Evolutionary conservation across 2,329 filamentous ascomycete genomes (phyloP), one percentile per base, ranked within the genome.

Genomic region (Beauveria pseudobassiana): DNA sequence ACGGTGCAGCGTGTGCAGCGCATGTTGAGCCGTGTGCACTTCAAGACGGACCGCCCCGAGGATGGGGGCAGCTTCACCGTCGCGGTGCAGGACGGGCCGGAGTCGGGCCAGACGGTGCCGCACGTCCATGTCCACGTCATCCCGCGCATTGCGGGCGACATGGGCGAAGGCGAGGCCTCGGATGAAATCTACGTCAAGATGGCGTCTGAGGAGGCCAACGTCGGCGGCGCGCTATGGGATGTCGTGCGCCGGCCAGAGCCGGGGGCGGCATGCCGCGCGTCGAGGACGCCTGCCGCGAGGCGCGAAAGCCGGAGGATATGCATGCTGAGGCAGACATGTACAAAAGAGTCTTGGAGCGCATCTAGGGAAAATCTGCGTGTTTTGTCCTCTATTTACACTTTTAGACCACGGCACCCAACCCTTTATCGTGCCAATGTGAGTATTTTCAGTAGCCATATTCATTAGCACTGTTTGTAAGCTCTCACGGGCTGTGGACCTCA

Each of bases 51-150:
- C 71, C 59, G 68, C 48, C 71, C 75, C 10, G 75, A 81, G 40
- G 88, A 86, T 6, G 50, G 50, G 3, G 86, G 90, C 10, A 89
- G 90, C 63, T 88, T 98, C 76, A 98, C 96, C 71, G 87, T 99
- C 55, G 93, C 93, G 0, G 83, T 99, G n/a, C 95, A 99, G 74
- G 95, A 99, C 74, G 95, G 95, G 22, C 78, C 81, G 38, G 91
- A 92, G 63, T 91, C 95, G 1, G 95, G 95, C 0, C 95, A 99
- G 82, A 96, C 91, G 62, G 93, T 99, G 50, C 82, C 91, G 9
- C 95, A 99, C 76, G 86, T 97, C 16, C 95, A 99, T 76, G 89
- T 92, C 28, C 95, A 99, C 77, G 84, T 97, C 54, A 93, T 97
- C 59, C 93, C 93, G 22, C 79, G 93, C 42, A 78, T 78, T 63